phyloP scores from a whole-genome alignment of 2,329 filamentous ascomycete species.

The Exserohilum rostratum region DNA sequence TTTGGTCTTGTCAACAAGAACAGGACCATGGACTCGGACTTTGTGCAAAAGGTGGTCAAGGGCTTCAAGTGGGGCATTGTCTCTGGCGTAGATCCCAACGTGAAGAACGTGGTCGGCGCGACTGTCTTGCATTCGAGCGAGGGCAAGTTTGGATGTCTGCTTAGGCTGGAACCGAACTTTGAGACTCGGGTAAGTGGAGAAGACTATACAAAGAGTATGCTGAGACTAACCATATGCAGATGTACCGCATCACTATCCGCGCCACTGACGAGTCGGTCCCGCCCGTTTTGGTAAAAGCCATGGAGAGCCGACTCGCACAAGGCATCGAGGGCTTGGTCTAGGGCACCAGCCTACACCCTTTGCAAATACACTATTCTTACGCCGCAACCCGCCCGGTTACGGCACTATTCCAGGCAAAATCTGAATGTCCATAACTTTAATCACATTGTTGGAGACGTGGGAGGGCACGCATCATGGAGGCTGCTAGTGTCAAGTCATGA shows the following conservation, averaged over 20 bases:
- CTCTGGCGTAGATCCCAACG: slow-evolving; percentile 85
- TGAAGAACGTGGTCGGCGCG: slow-evolving; percentile 90
- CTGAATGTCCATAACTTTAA: slow-evolving; percentile 13
- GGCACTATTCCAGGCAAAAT: background rate
- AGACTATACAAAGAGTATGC: too few species aligned
- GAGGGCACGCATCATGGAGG: background rate
- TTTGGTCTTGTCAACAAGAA: slow-evolving; percentile 71
- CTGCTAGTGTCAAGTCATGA: background rate
- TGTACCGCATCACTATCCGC: slow-evolving; percentile 91
- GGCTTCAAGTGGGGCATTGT: slow-evolving; percentile 91
- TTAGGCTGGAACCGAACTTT: slow-evolving; percentile 95
- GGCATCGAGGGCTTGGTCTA: slow-evolving; percentile 50
- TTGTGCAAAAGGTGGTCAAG: slow-evolving; percentile 74
- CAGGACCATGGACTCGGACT: slow-evolving; percentile 70
- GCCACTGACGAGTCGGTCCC: slow-evolving; percentile 93
- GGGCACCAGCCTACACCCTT: background rate
- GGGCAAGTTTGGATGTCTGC: slow-evolving; percentile 90
- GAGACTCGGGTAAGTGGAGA: slow-evolving; percentile 76
- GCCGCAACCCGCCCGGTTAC: background rate
- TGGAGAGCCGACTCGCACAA: slow-evolving; percentile 80
- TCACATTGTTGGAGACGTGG: slow-evolving; percentile 3
- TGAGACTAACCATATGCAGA: slow-evolving; percentile 61
- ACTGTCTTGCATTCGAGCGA: slow-evolving; percentile 83
- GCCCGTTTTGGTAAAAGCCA: slow-evolving; percentile 76
- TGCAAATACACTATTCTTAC: slow-evolving; percentile 1